Evolutionary conservation across 2,329 filamentous ascomycete genomes (phyloP).

Genomic region (Pseudogymnoascus sp.): DNA sequence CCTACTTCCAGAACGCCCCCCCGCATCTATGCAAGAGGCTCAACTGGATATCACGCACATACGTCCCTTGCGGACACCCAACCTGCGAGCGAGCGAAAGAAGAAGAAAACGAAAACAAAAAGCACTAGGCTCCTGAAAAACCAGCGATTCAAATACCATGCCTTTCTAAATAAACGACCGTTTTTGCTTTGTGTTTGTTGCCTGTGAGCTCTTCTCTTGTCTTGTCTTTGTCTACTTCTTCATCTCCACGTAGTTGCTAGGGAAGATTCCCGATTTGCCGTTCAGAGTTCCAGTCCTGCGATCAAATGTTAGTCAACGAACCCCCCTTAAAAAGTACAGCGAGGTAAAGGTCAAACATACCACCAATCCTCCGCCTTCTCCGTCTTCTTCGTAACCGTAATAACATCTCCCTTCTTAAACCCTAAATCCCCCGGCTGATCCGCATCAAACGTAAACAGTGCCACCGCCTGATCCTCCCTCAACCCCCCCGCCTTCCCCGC

Average conservation of each 20-base stretch:
- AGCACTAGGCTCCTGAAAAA: not conserved
- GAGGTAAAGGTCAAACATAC: slow-evolving; percentile 41
- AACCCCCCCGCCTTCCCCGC: slow-evolving; percentile 49
- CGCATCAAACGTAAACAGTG: slow-evolving; percentile 88
- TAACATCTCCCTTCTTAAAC: slow-evolving; percentile 96
- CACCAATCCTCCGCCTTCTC: slow-evolving; percentile 96
- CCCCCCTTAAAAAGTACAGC: not conserved
- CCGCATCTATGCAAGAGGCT: slow-evolving; percentile 11
- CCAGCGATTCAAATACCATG: slow-evolving; percentile 8
- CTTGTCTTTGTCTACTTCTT: slow-evolving; percentile 34
- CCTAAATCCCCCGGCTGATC: slow-evolving; percentile 88
- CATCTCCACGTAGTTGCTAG: slow-evolving; percentile 72
- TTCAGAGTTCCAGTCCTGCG: slow-evolving; percentile 81
- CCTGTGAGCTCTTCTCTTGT: not conserved
- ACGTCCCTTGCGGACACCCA: slow-evolving; percentile 4
- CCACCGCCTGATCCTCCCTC: slow-evolving; percentile 75
- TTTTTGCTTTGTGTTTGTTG: not conserved
- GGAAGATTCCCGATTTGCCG: slow-evolving; percentile 82
- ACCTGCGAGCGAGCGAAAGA: not conserved
- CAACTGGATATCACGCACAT: slow-evolving; percentile 9
- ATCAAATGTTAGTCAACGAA: slow-evolving; percentile 16
- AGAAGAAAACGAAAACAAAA: not conserved
- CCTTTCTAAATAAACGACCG: slow-evolving; percentile 10
- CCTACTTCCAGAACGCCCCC: slow-evolving; percentile 8
- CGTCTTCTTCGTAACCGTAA: slow-evolving; percentile 90